Base-by-base conservation (phyloP, 2,329 filamentous ascomycete species). In the Aspergillus oerlinghausenensis region DNA sequence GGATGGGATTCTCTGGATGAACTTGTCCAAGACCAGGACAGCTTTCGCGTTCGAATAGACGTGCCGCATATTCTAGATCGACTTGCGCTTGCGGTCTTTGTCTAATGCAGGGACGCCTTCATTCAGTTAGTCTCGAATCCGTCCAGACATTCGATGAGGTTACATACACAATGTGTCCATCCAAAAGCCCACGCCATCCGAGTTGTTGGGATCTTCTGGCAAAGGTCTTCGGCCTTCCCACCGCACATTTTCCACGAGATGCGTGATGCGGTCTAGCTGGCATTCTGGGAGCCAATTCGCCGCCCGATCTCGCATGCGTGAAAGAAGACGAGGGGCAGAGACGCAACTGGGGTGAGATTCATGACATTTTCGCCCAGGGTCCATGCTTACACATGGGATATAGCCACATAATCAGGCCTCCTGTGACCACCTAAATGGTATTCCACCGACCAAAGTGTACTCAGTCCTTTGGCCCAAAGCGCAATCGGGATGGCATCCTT, bases 121-220 rank as follows among this genome's bases (percentile, higher is more conserved):
- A 32, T 29, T 29, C 10, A 29, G 9, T 32, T 11, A 32, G 29
- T 14, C 10, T 32, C 4, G 29, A 32, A 32, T 10, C 0, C 3
- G 4, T 14, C 8, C 29, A 32, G 29, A 4, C 29, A 32, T 14
- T 32, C 10, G 10, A 14, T 32, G 29, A 32, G 10, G 10, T 29
- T 11, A 11, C 29, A 4, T 55, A 54, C 61, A 64, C 19, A 66
- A 25, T 10, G 64, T 65, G 43, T 66, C 64, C 43, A 66, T 56
- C 64, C 64, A 66, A 40, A 66, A 60, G 1, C 55, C 58, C n/a
- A 57, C 51, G 1, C 55, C 50, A 49, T 56, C 45, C 4, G 54
- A 53, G 1, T 28, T 14, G 5, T 53, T 54, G 5, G 50, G 54
- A 17, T 56, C 23, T 17, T 11, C 3, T 14, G 57, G 57, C 14